A percentile compares a stretch with the other conserved stretches of the same genome.
Evolutionary conservation across 2,329 filamentous ascomycete species (phyloP).

Genomic region (Claviceps pusilla): DNA sequence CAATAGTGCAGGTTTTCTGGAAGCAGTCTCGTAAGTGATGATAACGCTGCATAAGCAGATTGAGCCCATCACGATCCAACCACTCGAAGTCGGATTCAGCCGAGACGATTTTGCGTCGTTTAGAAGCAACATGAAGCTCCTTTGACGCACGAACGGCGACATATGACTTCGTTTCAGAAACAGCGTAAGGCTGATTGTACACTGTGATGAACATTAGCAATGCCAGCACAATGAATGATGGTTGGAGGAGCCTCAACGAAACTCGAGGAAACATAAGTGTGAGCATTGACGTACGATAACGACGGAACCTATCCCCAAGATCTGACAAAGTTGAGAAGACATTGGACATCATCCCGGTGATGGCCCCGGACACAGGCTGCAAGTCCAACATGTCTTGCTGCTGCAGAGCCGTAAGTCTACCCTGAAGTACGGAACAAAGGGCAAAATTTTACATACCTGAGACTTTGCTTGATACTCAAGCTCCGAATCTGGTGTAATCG

Average conservation of each 20-base stretch:
- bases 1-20: conserved; percentile 9
- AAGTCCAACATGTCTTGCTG: conserved; percentile 11
- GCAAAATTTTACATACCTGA: background rate
- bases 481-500: conserved; percentile 1
- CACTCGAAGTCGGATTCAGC: conserved; percentile 11
- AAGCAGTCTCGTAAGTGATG: conserved; percentile 11
- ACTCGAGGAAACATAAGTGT: background rate
- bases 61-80: conserved; percentile 13
- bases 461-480: background rate
- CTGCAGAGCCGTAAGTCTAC: background rate
- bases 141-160: conserved; percentile 1
- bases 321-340: conserved; percentile 13
- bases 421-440: background rate
- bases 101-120: conserved; percentile 14
- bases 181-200: conserved; percentile 10
- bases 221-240: background rate
- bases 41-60: conserved; percentile 12
- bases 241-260: background rate
- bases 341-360: conserved; percentile 17
- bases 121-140: conserved; percentile 12
- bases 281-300: conserved; percentile 9
- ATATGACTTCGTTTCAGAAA: conserved; percentile 13
- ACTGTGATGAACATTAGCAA: conserved; percentile 1
- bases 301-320: conserved; percentile 13
- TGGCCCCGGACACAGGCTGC: conserved; percentile 8